Base-by-base conservation (phyloP, 352 stramenopile species). In the Pythium utonaiense region DNA sequence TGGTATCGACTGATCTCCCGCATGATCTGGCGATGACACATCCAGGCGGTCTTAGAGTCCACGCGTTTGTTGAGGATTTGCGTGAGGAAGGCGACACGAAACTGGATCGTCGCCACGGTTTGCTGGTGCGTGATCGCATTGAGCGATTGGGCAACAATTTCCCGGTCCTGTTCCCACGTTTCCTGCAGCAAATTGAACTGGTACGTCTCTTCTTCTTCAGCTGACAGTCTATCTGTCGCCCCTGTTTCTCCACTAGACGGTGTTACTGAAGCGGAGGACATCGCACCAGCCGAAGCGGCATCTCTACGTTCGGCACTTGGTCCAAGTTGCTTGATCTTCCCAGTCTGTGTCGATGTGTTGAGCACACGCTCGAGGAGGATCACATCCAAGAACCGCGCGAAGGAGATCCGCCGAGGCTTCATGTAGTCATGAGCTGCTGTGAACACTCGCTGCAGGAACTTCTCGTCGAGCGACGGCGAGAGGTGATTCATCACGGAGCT, bases 21-120 rank as follows among this genome's bases (percentile, higher is more conserved):
- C 74, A 89, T 83, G 64, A 89, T 90, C 71, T 89, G 80, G 0
- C 74, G 77, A 68, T 91, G 78, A 55, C 80, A 89, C 50, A 89
- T 70, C 83, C 83, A 92, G 57, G 83, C 83, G 2, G 80, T 92
- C 70, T 90, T 89, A 12, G 80, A 71, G 59, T 92, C 83, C 21
- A 90, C 80, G 25, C 77, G 73, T 16, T 83, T 80, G 30, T 57
- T 58, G 8, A 90, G 62, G 38, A 92, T 70, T 50, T 91, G 79
- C 21, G 75, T 74, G 44, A 92, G 69, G 57, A 92, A 89, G 9
- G 70, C 65, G 4, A 88, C 74, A 45, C 80, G 78, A 60, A 90
- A 87, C 24, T 66, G 69, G n/a, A 92, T 60, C 22, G 77, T 77
- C 34, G 79, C 72, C 0, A 69, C 78, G 0, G 79, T 89, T 16